Evolutionary conservation across 192 early-diverging fungal genomes (phyloP).

Genomic region (Backusella tuberculispora): DNA sequence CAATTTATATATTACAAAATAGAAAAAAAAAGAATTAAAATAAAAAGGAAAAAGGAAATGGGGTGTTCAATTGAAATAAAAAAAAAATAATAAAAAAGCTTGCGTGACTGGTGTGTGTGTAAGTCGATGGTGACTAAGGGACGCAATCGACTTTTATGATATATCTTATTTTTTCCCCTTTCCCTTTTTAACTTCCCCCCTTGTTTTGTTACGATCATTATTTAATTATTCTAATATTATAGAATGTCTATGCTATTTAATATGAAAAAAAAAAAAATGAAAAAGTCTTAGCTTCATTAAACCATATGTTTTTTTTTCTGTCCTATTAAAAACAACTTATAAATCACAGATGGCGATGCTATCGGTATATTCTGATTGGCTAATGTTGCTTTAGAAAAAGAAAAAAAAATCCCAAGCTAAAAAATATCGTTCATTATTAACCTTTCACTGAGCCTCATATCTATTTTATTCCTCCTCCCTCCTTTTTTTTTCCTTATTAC

Average conservation of each 20-base stretch:
- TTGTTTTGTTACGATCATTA: background rate
- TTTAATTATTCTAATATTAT: background rate
- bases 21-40: constrained; percentile 14
- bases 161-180: background rate
- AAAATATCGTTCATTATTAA: background rate
- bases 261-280: too few relatives aligned
- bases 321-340: background rate
- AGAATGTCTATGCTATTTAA: too few relatives aligned
- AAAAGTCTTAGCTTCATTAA: too few relatives aligned
- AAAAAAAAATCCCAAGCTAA: constrained; percentile 1
- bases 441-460: constrained; percentile 9
- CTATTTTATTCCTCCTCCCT: too few relatives aligned
- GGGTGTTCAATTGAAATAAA: background rate
- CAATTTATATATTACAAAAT: constrained; percentile 17
- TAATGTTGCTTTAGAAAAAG: background rate
- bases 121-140: background rate
- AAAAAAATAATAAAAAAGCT: background rate
- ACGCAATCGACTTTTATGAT: background rate
- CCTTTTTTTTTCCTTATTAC: constrained; percentile 6
- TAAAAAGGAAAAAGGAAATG: constrained; percentile 14
- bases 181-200: constrained; percentile 3
- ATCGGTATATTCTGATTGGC: background rate
- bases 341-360: constrained; percentile 3
- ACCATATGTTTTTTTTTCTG: background rate
- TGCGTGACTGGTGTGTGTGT: constrained; percentile 6